phyloP scores from a whole-genome alignment of 208 protist species.

The Vickermania spadyakhi region DNA sequence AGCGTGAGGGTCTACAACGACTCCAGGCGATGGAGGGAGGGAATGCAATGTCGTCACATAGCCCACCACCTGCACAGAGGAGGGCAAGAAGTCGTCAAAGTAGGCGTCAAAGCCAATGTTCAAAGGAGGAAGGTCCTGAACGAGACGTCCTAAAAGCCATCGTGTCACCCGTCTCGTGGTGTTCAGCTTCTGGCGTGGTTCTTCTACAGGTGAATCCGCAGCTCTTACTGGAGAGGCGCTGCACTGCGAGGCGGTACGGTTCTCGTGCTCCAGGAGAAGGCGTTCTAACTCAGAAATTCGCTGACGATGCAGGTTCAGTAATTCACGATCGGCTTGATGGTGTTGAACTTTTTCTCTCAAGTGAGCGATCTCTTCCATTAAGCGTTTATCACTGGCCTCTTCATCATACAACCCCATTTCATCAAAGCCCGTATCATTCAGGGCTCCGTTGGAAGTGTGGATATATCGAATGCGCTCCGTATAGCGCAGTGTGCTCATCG shows the following conservation, averaged over 20 bases:
- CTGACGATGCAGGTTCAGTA: constrained; percentile 22
- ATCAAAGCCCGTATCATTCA: constrained; percentile 37
- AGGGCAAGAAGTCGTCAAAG: constrained; percentile 64
- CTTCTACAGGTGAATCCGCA: not conserved
- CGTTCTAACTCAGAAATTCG: constrained; percentile 38
- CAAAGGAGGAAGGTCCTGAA: constrained; percentile 53
- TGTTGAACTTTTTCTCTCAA: constrained; percentile 37
- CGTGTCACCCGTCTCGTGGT: constrained; percentile 45
- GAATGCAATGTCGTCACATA: constrained; percentile 77
- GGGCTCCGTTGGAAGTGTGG: constrained; percentile 22
- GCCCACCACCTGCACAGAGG: constrained; percentile 59
- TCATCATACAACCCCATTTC: constrained; percentile 19
- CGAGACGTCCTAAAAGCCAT: constrained; percentile 73
- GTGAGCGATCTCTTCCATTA: constrained; percentile 46
- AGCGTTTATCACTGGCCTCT: constrained; percentile 8
- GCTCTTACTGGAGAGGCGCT: not conserved
- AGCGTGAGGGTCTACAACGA: not conserved
- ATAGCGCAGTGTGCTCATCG: constrained; percentile 82
- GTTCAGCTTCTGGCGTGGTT: not conserved
- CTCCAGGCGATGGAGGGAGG: constrained; percentile 25
- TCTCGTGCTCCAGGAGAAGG: constrained; percentile 5
- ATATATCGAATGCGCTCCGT: constrained; percentile 76
- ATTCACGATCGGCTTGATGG: constrained; percentile 13
- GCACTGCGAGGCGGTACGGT: not conserved
- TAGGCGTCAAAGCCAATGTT: constrained; percentile 83